phyloP scores from a whole-genome alignment of 2,329 filamentous ascomycete species.

The Corniculantispora saksenae region DNA sequence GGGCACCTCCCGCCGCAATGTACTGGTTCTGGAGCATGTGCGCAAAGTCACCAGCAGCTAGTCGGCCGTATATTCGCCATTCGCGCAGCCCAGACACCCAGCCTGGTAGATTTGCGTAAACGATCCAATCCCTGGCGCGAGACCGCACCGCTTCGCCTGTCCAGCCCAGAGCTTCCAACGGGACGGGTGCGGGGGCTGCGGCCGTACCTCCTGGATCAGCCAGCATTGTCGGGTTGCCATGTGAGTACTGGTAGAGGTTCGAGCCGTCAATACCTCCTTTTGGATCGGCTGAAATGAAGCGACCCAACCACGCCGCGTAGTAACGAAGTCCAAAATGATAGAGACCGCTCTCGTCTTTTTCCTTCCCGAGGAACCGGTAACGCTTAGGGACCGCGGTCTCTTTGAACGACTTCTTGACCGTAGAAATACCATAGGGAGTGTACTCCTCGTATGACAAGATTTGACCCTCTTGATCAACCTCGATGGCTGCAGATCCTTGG shows the following conservation, averaged over 20 bases:
- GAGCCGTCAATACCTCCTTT: slow-evolving; percentile 22
- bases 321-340: slow-evolving; percentile 30
- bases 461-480: slow-evolving; percentile 28
- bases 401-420: slow-evolving; percentile 15
- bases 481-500: slow-evolving; percentile 21
- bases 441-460: slow-evolving; percentile 35
- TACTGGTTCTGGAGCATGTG: background rate
- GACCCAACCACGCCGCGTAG: slow-evolving; percentile 29
- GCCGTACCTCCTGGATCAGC: slow-evolving; percentile 15
- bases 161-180: background rate
- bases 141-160: background rate
- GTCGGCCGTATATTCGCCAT: slow-evolving; percentile 2
- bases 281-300: slow-evolving; percentile 30
- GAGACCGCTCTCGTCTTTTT: slow-evolving; percentile 30
- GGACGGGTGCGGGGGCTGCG: background rate
- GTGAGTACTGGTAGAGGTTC: slow-evolving; percentile 25
- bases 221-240: slow-evolving; percentile 19
- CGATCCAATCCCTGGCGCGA: background rate
- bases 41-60: slow-evolving; percentile 9
- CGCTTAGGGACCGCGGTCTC: slow-evolving; percentile 24
- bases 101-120: background rate
- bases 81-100: background rate
- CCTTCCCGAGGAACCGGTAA: slow-evolving; percentile 29
- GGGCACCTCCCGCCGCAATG: background rate
- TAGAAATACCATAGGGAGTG: slow-evolving; percentile 29